phyloP scores from a whole-genome alignment of 345 rosid species.

The Citrus cavaleriei region DNA sequence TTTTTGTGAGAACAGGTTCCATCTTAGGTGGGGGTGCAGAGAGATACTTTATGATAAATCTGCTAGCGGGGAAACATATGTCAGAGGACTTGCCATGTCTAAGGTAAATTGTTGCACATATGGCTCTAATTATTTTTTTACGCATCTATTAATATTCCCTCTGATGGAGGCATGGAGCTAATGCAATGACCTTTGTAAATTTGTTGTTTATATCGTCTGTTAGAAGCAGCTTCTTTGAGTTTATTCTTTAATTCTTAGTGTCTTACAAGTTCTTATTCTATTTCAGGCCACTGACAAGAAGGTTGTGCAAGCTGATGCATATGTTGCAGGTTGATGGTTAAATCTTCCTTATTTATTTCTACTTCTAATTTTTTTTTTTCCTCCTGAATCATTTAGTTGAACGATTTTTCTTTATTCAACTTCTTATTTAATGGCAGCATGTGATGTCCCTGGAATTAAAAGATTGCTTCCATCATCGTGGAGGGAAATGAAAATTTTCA shows the following conservation, averaged over 20 bases:
- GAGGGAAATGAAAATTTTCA: slow-evolving; percentile 75
- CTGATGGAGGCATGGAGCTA: background rate
- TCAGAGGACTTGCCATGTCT: slow-evolving; percentile 84
- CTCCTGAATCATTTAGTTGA: background rate
- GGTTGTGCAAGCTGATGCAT: slow-evolving; percentile 87
- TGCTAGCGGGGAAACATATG: slow-evolving; percentile 57
- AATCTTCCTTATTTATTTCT: background rate
- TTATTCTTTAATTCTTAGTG: background rate
- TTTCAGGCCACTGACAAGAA: slow-evolving; percentile 83
- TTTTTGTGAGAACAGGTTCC: slow-evolving; percentile 64
- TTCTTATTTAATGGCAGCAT: slow-evolving; percentile 46
- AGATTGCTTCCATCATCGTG: slow-evolving; percentile 78
- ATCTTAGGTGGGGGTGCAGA: slow-evolving; percentile 99
- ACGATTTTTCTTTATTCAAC: background rate
- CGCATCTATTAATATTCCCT: background rate
- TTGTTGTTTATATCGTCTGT: background rate
- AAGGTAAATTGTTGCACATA: slow-evolving; percentile 47
- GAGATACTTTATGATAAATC: slow-evolving; percentile 68
- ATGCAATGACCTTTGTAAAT: background rate
- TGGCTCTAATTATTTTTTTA: background rate
- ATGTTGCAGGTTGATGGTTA: slow-evolving; percentile 63
- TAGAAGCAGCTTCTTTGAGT: background rate
- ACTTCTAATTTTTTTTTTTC: background rate
- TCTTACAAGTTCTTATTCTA: slow-evolving; percentile 5
- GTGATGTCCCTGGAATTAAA: slow-evolving; percentile 96